phyloP scores from a whole-genome alignment of 2,329 filamentous ascomycete genomes.

The Alternaria alternata region DNA sequence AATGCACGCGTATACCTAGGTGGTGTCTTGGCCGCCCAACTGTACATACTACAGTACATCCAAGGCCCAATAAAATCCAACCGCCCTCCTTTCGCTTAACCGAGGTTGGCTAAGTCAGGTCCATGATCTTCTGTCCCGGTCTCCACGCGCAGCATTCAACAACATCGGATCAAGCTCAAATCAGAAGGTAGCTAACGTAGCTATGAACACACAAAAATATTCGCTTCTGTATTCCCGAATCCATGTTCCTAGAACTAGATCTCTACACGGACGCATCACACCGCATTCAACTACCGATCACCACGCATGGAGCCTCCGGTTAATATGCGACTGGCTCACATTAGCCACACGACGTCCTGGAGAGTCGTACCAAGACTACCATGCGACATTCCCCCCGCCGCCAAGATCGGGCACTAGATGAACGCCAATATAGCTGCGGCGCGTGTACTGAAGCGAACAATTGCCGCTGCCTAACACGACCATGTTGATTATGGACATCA shows the following conservation, averaged over 20 bases:
- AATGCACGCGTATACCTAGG: not conserved
- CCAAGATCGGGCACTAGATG: constrained; percentile 31
- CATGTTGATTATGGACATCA: constrained; percentile 21
- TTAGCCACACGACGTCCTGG: constrained; percentile 10
- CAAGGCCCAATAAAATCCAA: not conserved
- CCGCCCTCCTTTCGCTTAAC: constrained; percentile 1
- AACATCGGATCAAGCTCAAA: not conserved
- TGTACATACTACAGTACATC: not conserved
- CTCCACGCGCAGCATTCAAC: not conserved
- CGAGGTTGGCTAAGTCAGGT: not conserved
- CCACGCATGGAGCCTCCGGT: not conserved
- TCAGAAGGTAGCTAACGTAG: not conserved
- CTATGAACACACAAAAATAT: not conserved
- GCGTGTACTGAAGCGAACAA: constrained; percentile 24
- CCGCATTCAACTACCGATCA: constrained; percentile 7
- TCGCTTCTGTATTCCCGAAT: not conserved
- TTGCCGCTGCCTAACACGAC: constrained; percentile 29
- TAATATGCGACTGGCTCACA: constrained; percentile 5
- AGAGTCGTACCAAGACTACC: constrained; percentile 12
- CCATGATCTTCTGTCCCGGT: not conserved
- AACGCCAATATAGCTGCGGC: constrained; percentile 29
- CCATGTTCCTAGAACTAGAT: not conserved
- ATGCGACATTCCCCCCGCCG: constrained; percentile 24
- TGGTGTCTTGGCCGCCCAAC: constrained; percentile 8
- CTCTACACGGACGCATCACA: not conserved